Conservation (phyloP, 2,329 filamentous ascomycete species). For the Elsinoe necatrix region DNA sequence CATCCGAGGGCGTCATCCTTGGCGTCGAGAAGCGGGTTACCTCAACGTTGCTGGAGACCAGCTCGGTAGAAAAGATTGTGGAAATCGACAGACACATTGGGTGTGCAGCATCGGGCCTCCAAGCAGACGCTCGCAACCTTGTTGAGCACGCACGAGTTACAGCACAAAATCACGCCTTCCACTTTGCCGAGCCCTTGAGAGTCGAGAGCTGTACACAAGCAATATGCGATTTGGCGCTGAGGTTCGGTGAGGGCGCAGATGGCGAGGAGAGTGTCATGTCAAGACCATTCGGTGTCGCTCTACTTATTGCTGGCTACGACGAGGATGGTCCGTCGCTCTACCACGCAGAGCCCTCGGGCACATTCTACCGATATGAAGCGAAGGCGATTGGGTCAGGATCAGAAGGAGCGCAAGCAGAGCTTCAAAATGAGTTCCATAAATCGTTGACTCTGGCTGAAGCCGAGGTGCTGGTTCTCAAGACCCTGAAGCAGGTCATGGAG, state of each 20-base stretch:
- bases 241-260: conserved; percentile 95
- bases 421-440: conserved; percentile 99
- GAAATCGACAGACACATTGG: conserved; percentile 98
- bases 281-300: conserved; percentile 88
- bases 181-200: conserved; percentile 90
- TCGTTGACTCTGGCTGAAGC: conserved; percentile 88
- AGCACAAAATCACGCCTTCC: conserved; percentile 93
- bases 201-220: conserved; percentile 98
- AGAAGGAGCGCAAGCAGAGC: conserved; percentile 92
- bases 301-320: conserved; percentile 94
- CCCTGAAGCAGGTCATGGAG: conserved; percentile 99
- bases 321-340: conserved; percentile 96
- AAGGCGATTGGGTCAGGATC: conserved; percentile 97
- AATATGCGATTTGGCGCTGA: conserved; percentile 91
- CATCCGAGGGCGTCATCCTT: conserved; percentile 87
- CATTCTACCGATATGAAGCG: conserved; percentile 97
- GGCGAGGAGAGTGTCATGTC: conserved; percentile 94
- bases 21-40: conserved; percentile 99
- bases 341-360: conserved; percentile 94
- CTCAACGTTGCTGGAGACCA: conserved; percentile 92
- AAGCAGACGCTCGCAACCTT: conserved; percentile 96
- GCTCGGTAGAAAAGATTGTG: conserved; percentile 98
- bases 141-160: conserved; percentile 97
- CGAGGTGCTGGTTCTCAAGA: conserved; percentile 93
- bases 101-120: conserved; percentile 95